Evolutionary conservation across 257 asterid genomes (phyloP).

Genomic region (Lithospermum erythrorhizon): DNA sequence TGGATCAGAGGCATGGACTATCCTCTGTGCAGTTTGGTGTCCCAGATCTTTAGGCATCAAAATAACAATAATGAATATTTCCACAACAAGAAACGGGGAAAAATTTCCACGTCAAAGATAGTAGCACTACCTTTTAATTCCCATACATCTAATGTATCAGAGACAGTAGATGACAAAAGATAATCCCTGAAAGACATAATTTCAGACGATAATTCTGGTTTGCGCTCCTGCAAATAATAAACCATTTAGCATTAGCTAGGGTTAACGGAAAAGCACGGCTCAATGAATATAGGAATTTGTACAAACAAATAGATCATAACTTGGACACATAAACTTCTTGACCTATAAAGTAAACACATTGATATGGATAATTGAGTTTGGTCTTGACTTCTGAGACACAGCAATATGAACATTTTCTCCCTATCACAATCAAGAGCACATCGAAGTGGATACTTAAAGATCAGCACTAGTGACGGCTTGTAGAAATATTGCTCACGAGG

Average conservation of each 20-base stretch:
- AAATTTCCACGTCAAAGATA: not conserved
- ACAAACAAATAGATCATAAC: not conserved
- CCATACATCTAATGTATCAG: slow-evolving; percentile 92
- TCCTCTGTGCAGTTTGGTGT: slow-evolving; percentile 98
- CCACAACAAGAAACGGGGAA: not conserved
- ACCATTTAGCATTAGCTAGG: not conserved
- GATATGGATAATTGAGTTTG: no score
- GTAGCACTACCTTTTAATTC: slow-evolving; percentile 72
- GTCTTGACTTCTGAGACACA: no score
- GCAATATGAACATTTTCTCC: no score
- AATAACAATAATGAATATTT: not conserved
- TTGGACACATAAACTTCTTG: no score
- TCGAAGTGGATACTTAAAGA: not conserved
- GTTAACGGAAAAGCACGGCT: not conserved
- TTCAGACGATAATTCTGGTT: slow-evolving; percentile 82
- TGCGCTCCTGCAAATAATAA: slow-evolving; percentile 72
- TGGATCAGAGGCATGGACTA: slow-evolving; percentile 94
- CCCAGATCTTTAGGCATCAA: slow-evolving; percentile 57
- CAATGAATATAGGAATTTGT: not conserved
- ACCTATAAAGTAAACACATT: no score
- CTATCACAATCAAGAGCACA: not conserved
- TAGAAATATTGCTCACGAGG: not conserved
- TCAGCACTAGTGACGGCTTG: not conserved
- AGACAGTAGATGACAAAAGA: slow-evolving; percentile 74
- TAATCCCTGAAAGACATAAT: slow-evolving; percentile 96